phyloP scores from a whole-genome alignment of 2,329 filamentous ascomycete genomes.

The Emergomyces orientalis region DNA sequence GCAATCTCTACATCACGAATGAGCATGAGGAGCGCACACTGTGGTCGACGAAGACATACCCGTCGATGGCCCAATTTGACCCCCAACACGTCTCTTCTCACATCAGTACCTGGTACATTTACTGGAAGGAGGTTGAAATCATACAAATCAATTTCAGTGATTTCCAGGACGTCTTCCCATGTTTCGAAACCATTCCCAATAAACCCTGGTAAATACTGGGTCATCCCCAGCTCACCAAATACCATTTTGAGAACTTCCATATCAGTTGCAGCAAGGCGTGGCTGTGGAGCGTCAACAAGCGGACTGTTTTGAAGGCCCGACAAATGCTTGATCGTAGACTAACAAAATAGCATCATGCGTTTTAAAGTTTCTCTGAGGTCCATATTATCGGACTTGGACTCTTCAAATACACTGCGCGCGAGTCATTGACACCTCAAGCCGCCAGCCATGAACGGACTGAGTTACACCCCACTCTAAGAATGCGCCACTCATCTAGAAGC shows the following conservation, averaged over 20 bases:
- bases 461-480: neutral
- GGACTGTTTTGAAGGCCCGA: neutral
- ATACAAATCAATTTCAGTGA: conserved; percentile 11
- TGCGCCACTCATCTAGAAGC: neutral
- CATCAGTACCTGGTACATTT: neutral
- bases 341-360: conserved; percentile 2
- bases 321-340: neutral
- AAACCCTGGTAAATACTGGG: conserved; percentile 10
- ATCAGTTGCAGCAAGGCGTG: conserved; percentile 1
- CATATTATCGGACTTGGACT: neutral
- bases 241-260: conserved; percentile 9
- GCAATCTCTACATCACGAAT: conserved; percentile 6
- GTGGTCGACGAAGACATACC: neutral
- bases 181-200: conserved; percentile 11
- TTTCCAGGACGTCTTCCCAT: conserved; percentile 12
- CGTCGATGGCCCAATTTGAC: conserved; percentile 11
- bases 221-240: conserved; percentile 10
- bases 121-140: neutral
- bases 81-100: conserved; percentile 9
- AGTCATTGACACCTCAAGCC: neutral
- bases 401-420: neutral
- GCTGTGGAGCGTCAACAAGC: neutral
- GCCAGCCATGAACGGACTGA: neutral
- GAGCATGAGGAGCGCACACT: neutral
- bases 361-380: neutral